Evolutionary conservation across 1,284 basidiomycete genomes (phyloP), one percentile per base, ranked within the genome.

Genomic region (Golubevia pallescens): DNA sequence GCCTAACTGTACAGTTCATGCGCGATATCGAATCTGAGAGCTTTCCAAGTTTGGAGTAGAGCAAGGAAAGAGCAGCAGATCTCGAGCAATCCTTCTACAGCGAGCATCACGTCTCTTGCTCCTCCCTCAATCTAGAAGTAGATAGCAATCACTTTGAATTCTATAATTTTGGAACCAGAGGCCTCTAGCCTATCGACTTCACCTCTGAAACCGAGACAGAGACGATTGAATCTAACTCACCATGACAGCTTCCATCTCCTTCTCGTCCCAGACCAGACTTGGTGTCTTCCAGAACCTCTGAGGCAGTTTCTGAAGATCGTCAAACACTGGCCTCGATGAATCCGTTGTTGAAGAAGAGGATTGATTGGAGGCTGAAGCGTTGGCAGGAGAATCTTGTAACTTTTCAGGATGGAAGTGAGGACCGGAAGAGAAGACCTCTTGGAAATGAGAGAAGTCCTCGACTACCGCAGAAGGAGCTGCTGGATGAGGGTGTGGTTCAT

Each of bases 341-440:
- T 13, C 34, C 53, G 23, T 21, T 3, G 34, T 38, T 38, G 34
- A 38, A 38, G 4, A 5, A 14, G 38, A 16, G 2, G 38, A 24
- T 5, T 38, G 34, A 38, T 4, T 5, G 10, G 34, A 38, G 10
- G 34, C 34, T 4, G 34, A 38, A 38, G 34, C 34, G 3, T 10
- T 10, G n/a, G n/a, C n/a, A 4, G 34, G 34, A 38, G 3, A 5
- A 34, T 60, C 42, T 58, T 73, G 32, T 10, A 82, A 63, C 56
- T 82, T 82, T 5, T 75, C 73, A 0, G 81, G 75, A 62, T 83
- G 62, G 61, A 83, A 85, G 55, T 85, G 82, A 1, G 82, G 82
- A 32, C 82, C 82, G 10, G 73, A 74, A 5, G 67, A 53, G 28
- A 74, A 75, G 19, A 75, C 65, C 61, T 84, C 63, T 52, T 77